These are phyloP conservation scores for Heritiera littoralis DNA, from an alignment of 345 rosid genomes.

Conservation along the genomic window DNA sequence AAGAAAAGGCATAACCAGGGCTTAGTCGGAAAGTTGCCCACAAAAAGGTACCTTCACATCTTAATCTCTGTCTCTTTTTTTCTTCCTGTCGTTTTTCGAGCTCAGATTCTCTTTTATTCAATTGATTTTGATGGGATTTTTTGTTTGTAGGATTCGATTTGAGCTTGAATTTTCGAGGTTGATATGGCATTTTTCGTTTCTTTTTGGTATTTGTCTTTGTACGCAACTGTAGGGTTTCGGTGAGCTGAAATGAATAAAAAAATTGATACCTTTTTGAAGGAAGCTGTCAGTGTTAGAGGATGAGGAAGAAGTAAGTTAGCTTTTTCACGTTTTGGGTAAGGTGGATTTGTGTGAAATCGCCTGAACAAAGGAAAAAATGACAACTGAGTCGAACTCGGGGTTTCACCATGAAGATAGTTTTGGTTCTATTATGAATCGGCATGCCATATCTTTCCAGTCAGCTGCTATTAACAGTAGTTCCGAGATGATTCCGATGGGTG, in stretches of 20 bases:
- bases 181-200: slow-evolving; percentile 15
- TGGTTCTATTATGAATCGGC: slow-evolving; percentile 42
- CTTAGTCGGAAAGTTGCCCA: slow-evolving; percentile 42
- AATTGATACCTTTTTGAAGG: background rate
- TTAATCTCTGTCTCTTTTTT: background rate
- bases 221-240: background rate
- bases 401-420: slow-evolving; percentile 38
- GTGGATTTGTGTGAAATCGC: background rate
- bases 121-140: background rate
- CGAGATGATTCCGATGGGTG: slow-evolving; percentile 52
- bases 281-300: background rate
- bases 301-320: background rate
- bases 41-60: slow-evolving; percentile 27
- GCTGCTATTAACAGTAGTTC: slow-evolving; percentile 42
- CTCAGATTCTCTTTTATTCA: slow-evolving; percentile 16
- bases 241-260: slow-evolving; percentile 11
- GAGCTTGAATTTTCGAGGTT: slow-evolving; percentile 4
- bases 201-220: background rate
- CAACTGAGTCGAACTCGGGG: slow-evolving; percentile 61
- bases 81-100: background rate
- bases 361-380: slow-evolving; percentile 40
- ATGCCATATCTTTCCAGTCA: slow-evolving; percentile 57
- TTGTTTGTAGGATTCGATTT: slow-evolving; percentile 13
- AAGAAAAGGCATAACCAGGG: slow-evolving; percentile 14
- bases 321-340: background rate